Conservation (phyloP, 129 eudicot species). For the Daucus carota region DH1_v3.0 NC_030389.2:3875001-3875500, state of each 20-base stretch:
- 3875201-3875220: not conserved
- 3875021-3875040: not conserved
- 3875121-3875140: slow-evolving; percentile 13
- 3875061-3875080: not conserved
- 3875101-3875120: not conserved
- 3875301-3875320: not conserved
- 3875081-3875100: not conserved
- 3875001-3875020: slow-evolving; percentile 23
- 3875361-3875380: not conserved
- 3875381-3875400: not conserved
- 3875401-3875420: not conserved
- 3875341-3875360: not conserved
- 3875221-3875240: not conserved
- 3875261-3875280: not conserved
- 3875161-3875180: slow-evolving; percentile 14
- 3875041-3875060: slow-evolving; percentile 2
- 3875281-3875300: not conserved
- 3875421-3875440: not conserved
- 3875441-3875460: not conserved
- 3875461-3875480: not conserved
- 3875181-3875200: not conserved
- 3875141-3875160: slow-evolving; percentile 12
- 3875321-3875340: too few relatives aligned
- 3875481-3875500: too few relatives aligned
- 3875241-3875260: not conserved